phyloP scores from a whole-genome alignment of 2,329 filamentous ascomycete species.

The Lojkania enalia region DNA sequence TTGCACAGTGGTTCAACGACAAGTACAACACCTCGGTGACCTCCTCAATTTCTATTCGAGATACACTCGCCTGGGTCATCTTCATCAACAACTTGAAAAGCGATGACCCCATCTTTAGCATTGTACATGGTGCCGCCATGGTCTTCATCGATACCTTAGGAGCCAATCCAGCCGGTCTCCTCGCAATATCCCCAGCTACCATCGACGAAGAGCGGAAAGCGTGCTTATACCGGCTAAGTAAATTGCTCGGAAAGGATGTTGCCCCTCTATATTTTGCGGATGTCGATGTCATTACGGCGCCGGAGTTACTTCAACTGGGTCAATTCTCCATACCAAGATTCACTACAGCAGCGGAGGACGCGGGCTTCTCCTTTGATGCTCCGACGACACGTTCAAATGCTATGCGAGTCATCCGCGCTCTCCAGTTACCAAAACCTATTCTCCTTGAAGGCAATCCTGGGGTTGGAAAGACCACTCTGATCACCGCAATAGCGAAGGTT shows the following conservation, averaged over 20 bases:
- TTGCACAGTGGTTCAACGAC: slow-evolving; percentile 89
- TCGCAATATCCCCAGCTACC: slow-evolving; percentile 70
- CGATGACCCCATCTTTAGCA: slow-evolving; percentile 53
- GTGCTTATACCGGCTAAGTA: slow-evolving; percentile 73
- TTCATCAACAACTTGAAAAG: slow-evolving; percentile 75
- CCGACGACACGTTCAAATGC: slow-evolving; percentile 88
- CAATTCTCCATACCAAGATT: slow-evolving; percentile 69
- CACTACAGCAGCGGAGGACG: slow-evolving; percentile 54
- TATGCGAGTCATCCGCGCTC: slow-evolving; percentile 85
- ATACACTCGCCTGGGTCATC: slow-evolving; percentile 89
- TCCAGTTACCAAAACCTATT: slow-evolving; percentile 88
- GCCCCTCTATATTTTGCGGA: slow-evolving; percentile 65
- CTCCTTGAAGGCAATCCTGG: slow-evolving; percentile 96
- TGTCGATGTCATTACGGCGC: slow-evolving; percentile 61
- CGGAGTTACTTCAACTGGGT: slow-evolving; percentile 67
- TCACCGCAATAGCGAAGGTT: slow-evolving; percentile 79
- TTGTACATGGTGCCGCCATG: slow-evolving; percentile 87
- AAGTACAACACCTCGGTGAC: slow-evolving; percentile 75
- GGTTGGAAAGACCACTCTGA: slow-evolving; percentile 93
- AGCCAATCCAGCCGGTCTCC: slow-evolving; percentile 87
- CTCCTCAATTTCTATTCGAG: slow-evolving; percentile 84
- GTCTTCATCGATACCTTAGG: slow-evolving; percentile 96
- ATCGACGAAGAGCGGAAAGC: slow-evolving; percentile 70
- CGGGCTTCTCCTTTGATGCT: slow-evolving; percentile 78
- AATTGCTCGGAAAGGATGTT: slow-evolving; percentile 68